These are phyloP conservation scores for Herpetospermum pedunculosum DNA, from an alignment of 306 rosid genomes.

Conservation along the genomic window DNA sequence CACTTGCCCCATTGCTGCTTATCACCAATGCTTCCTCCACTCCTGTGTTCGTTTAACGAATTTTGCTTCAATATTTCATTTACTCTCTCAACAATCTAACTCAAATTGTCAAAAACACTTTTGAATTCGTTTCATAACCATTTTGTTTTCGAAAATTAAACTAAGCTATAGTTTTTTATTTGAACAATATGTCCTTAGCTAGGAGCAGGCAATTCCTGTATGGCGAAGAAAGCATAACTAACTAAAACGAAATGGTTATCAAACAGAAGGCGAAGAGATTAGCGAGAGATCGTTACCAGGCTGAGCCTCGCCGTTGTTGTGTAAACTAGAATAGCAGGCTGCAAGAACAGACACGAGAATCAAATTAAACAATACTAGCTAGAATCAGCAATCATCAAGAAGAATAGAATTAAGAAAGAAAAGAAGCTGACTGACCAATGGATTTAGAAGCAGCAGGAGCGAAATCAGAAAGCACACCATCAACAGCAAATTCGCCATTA, in stretches of 20 bases:
- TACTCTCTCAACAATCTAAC: no score
- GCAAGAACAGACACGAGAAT: background rate
- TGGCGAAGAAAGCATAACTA: no score
- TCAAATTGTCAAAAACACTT: no score
- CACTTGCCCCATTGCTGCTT: slow-evolving; percentile 70
- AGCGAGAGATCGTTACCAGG: slow-evolving; percentile 28
- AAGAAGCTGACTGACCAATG: slow-evolving; percentile 53
- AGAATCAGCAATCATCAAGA: background rate
- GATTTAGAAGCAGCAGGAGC: slow-evolving; percentile 61
- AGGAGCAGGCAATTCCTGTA: no score
- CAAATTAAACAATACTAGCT: no score
- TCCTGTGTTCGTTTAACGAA: no score
- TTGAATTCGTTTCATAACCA: no score
- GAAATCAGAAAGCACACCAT: slow-evolving; percentile 77
- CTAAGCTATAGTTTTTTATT: no score
- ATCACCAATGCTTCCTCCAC: slow-evolving; percentile 47
- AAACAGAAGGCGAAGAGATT: background rate
- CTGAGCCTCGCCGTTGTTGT: slow-evolving; percentile 15
- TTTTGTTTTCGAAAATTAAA: no score
- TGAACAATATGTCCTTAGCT: no score
- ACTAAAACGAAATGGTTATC: background rate
- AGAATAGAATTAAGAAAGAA: no score
- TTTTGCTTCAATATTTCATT: no score
- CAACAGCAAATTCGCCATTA: slow-evolving; percentile 47
- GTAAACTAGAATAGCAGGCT: slow-evolving; percentile 60